Conservation (phyloP, 495 filamentous ascomycete species). For the Penicillium paradoxum region DNA sequence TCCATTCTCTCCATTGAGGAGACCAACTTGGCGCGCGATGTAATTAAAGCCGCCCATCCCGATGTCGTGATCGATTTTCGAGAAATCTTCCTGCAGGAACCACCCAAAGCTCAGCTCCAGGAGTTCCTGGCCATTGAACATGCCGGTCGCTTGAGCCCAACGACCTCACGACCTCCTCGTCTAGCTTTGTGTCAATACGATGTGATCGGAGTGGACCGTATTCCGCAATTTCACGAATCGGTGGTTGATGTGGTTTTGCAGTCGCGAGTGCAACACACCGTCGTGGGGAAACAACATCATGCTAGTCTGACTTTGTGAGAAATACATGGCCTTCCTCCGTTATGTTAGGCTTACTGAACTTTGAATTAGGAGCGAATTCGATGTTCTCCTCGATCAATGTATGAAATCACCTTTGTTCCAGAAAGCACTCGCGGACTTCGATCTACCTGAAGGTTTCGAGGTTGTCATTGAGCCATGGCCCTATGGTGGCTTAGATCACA, state of each 20-base stretch:
- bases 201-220: slow-evolving; percentile 52
- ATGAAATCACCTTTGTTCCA: slow-evolving; percentile 57
- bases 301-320: slow-evolving; percentile 56
- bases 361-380: slow-evolving; percentile 52
- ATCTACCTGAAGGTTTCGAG: slow-evolving; percentile 57
- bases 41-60: slow-evolving; percentile 38
- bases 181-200: slow-evolving; percentile 64
- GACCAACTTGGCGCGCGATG: slow-evolving; percentile 43
- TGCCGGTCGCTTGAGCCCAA: slow-evolving; percentile 41
- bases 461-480: slow-evolving; percentile 69
- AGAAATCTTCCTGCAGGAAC: slow-evolving; percentile 50
- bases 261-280: slow-evolving; percentile 44
- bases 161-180: slow-evolving; percentile 48
- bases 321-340: not conserved
- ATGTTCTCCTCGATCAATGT: slow-evolving; percentile 57
- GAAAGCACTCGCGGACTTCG: slow-evolving; percentile 54
- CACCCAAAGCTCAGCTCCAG: slow-evolving; percentile 43
- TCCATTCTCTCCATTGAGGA: slow-evolving; percentile 44
- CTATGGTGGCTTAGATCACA: slow-evolving; percentile 57
- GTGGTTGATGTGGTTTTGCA: slow-evolving; percentile 53
- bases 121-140: slow-evolving; percentile 49
- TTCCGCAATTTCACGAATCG: slow-evolving; percentile 57
- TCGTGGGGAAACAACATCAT: slow-evolving; percentile 56
- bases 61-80: slow-evolving; percentile 47
- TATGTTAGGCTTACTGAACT: slow-evolving; percentile 10